A percentile compares a stretch with the other conserved stretches of the same genome.
Evolutionary conservation across 1,284 basidiomycete genomes (phyloP).

Genomic region (Xerocomus minutiporus): DNA sequence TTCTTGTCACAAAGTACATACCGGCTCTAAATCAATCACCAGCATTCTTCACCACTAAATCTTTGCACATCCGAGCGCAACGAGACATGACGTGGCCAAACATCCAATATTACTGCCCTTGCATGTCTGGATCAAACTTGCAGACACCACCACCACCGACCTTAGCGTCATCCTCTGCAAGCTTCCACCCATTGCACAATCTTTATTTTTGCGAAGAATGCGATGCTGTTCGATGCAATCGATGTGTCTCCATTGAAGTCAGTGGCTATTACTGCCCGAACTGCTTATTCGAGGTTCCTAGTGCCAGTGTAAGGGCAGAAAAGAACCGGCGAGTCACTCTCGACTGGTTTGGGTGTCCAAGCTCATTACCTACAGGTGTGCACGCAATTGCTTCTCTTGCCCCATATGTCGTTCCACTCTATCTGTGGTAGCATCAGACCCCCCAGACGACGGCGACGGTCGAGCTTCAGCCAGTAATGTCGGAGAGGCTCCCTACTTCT

Average conservation of each 20-base stretch:
- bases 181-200: constrained; percentile 77
- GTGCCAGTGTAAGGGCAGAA: constrained; percentile 91
- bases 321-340: constrained; percentile 72
- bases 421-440: constrained; percentile 83
- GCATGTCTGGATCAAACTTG: constrained; percentile 47
- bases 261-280: constrained; percentile 97
- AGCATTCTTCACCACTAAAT: not conserved
- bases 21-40: not conserved
- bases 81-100: constrained; percentile 27
- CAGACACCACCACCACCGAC: constrained; percentile 70
- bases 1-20: not conserved
- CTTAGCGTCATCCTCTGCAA: constrained; percentile 65
- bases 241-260: constrained; percentile 89
- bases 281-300: constrained; percentile 98
- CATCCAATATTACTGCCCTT: constrained; percentile 69
- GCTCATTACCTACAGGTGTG: constrained; percentile 62
- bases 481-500: constrained; percentile 84
- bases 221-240: constrained; percentile 88
- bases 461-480: constrained; percentile 48
- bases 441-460: constrained; percentile 58
- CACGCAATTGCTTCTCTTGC: constrained; percentile 95
- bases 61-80: too few species aligned
- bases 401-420: constrained; percentile 88
- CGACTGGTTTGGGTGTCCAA: constrained; percentile 1
- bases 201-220: constrained; percentile 99